Evolutionary conservation across 2,329 filamentous ascomycete genomes (phyloP), one percentile per base, ranked within the genome.

Genomic region (Fusarium secorum): DNA sequence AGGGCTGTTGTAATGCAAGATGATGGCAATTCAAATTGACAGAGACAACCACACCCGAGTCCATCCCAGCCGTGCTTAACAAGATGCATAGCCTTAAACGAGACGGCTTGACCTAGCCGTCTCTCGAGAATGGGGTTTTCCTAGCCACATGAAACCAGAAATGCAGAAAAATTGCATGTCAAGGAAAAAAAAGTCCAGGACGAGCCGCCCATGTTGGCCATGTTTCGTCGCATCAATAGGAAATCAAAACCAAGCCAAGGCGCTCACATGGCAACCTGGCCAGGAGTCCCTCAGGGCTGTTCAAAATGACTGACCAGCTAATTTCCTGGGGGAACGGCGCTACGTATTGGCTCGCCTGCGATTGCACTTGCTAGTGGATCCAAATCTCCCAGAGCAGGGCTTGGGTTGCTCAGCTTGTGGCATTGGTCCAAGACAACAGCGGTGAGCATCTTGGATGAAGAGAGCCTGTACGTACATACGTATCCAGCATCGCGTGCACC

Each of bases 321-420:
- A 75, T 75, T 70, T 75, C 73, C 71, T 72, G 59, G 68, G 68
- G 65, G 60, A 63, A 62, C 39, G 48, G 63, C 67, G 72, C 73
- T 68, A 75, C 64, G 62, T 45, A 67, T 64, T 74, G 67, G 73
- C 38, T 67, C 53, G 63, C 22, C 71, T 67, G 67, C 49, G 52
- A 64, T 56, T 64, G 60, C 56, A 72, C 71, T 70, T 56, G 61
- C 58, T 26, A 36, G 67, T 71, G 73, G 73, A 60, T 71, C 71
- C 67, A 65, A 75, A 75, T 75, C 65, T 75, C 72, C 64, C 58
- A 66, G 58, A 66, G 39, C 62, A 75, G 67, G 68, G 72, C 68
- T 67, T 62, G 65, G 61, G 64, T 57, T 70, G 59, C 64, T 65
- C 52, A 66, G 61, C 54, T 66, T 63, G 62, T 73, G 69, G 59